Percentiles rank a stretch among this genome's conserved stretches.
Conservation (phyloP, 176 grass and related monocot species). For the Thinopyrum elongatum region DNA sequence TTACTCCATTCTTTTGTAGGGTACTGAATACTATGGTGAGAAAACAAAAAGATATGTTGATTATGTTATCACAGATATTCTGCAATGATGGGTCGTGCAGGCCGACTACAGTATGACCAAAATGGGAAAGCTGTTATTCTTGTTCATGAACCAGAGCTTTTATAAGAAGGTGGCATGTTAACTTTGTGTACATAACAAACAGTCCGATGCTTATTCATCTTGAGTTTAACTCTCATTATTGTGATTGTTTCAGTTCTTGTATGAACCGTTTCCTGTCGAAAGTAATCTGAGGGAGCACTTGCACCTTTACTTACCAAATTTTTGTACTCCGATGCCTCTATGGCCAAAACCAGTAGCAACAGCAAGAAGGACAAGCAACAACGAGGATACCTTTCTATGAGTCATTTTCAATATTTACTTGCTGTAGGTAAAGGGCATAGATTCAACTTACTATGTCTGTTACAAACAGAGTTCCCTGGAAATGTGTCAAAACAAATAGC, state of each 20-base stretch:
- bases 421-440: too few relatives aligned
- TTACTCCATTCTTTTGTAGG: slow-evolving; percentile 52
- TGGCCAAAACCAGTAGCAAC: too few relatives aligned
- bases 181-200: slow-evolving; percentile 24
- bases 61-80: slow-evolving; percentile 96
- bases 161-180: slow-evolving; percentile 84
- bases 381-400: too few relatives aligned
- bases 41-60: slow-evolving; percentile 98
- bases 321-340: too few relatives aligned
- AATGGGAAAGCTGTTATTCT: slow-evolving; percentile 99
- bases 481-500: too few relatives aligned
- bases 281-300: slow-evolving; percentile 96
- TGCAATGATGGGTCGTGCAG: slow-evolving; percentile 99
- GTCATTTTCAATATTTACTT: too few relatives aligned
- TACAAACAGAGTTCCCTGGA: too few relatives aligned
- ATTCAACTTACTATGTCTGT: too few relatives aligned
- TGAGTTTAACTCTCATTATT: slow-evolving; percentile 32
- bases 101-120: slow-evolving; percentile 91
- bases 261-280: slow-evolving; percentile 97
- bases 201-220: slow-evolving; percentile 26
- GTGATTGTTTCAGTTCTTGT: slow-evolving; percentile 71
- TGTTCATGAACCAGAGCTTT: slow-evolving; percentile 98
- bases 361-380: too few relatives aligned
- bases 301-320: too few relatives aligned
- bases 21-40: slow-evolving; percentile 91